These are phyloP conservation scores for carrot (Daucus carota) DNA, from an alignment of 129 eudicot genomes.

Conservation along the genomic window DH1_v3.0 NC_030383.2:55767001-55767500, in stretches of 20 bases:
- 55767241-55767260: too few species aligned
- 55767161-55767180: background rate
- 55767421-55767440: background rate
- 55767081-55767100: background rate
- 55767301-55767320: too few species aligned
- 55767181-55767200: background rate
- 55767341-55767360: too few species aligned
- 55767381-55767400: background rate
- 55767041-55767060: conserved; percentile 1
- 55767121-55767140: background rate
- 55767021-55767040: conserved; percentile 29
- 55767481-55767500: background rate
- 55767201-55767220: background rate
- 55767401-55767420: conserved; percentile 5
- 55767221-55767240: too few species aligned
- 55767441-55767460: conserved; percentile 8
- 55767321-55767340: too few species aligned
- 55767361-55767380: background rate
- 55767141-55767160: background rate
- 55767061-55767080: too few species aligned
- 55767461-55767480: conserved; percentile 16
- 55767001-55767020: conserved; percentile 16
- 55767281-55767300: too few species aligned
- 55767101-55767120: background rate
- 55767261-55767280: too few species aligned